These are phyloP conservation scores for Saccharomycopsis sp. DNA, from an alignment of 805 yeast genomes.

Conservation along the genomic window DNA sequence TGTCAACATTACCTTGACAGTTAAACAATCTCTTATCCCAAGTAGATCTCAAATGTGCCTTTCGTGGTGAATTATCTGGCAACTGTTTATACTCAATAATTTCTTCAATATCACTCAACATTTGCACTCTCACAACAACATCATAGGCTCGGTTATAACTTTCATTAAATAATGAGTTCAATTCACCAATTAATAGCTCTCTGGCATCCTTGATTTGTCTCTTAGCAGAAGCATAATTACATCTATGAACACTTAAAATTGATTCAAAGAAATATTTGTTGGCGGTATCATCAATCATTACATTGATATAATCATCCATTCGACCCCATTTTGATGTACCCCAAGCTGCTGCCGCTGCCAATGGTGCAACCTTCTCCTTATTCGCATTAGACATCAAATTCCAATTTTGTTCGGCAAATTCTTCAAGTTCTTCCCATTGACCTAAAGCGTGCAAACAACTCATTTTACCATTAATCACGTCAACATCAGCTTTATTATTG, in stretches of 20 bases:
- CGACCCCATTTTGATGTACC: conserved; percentile 95
- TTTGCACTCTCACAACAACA: conserved; percentile 93
- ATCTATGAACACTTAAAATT: conserved; percentile 75
- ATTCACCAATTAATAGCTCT: conserved; percentile 83
- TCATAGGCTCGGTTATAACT: conserved; percentile 95
- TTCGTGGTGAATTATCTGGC: conserved; percentile 76
- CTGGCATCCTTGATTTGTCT: conserved; percentile 77
- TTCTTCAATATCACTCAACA: conserved; percentile 95
- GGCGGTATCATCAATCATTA: conserved; percentile 88
- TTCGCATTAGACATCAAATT: conserved; percentile 60
- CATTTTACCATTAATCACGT: conserved; percentile 95
- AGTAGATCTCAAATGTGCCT: conserved; percentile 74
- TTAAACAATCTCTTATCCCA: conserved; percentile 93
- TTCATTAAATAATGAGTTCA: conserved; percentile 90
- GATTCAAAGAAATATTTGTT: conserved; percentile 95
- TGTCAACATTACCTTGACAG: conserved; percentile 94
- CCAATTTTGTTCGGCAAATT: conserved; percentile 86
- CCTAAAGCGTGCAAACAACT: conserved; percentile 97
- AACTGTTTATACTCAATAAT: conserved; percentile 81
- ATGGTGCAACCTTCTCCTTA: conserved; percentile 81
- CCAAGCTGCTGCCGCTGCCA: conserved; percentile 99
- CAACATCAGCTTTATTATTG: conserved; percentile 44
- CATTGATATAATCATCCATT: conserved; percentile 85
- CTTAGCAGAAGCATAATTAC: conserved; percentile 76
- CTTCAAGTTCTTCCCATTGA: conserved; percentile 91